Evolutionary conservation across 1,284 basidiomycete genomes (phyloP).

Genomic region (Fomitiporia mediterranea): DNA sequence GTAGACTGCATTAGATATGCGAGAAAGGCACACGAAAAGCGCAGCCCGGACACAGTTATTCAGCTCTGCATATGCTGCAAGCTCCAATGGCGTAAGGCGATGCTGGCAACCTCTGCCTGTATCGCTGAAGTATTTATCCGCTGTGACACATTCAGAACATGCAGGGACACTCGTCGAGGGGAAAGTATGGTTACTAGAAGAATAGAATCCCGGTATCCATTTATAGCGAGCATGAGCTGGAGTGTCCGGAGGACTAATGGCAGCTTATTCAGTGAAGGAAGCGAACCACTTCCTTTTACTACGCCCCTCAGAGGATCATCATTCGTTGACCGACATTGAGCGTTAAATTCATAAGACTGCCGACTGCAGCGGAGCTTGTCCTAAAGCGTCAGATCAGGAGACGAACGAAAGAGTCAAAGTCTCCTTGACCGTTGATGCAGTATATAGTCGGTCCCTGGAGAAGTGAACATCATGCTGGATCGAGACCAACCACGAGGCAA

Average conservation of each 20-base stretch:
- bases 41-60: neutral
- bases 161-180: conserved; percentile 1
- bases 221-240: neutral
- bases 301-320: neutral
- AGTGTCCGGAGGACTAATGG: neutral
- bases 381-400: neutral
- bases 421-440: neutral
- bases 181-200: neutral
- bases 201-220: neutral
- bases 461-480: no score
- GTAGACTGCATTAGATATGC: neutral
- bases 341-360: neutral
- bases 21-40: conserved; percentile 1
- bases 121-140: neutral
- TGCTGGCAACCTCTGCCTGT: neutral
- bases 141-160: neutral
- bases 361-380: neutral
- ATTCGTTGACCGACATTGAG: neutral
- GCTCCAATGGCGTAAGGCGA: conserved; percentile 2
- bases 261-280: neutral
- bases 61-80: neutral
- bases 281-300: neutral
- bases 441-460: no score
- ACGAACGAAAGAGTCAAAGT: neutral
- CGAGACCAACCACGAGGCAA: no score